Conservation (phyloP, 176 grass and related monocot species). For the Saccharum officinarum region DNA sequence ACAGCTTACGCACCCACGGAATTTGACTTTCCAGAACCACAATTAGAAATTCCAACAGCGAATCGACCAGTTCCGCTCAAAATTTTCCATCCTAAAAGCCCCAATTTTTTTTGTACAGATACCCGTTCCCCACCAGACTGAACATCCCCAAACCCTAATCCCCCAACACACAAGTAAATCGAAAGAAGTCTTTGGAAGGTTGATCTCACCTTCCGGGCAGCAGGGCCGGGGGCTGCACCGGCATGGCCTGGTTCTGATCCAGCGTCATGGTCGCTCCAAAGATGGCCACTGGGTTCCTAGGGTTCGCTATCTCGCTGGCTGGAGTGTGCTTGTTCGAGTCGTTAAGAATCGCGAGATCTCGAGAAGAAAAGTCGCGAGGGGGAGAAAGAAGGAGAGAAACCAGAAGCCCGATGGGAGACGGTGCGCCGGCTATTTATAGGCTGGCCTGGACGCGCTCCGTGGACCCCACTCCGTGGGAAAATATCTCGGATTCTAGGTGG, state of each 20-base stretch:
- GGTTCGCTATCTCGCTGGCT: not conserved
- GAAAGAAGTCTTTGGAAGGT: not conserved
- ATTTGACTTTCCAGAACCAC: not conserved
- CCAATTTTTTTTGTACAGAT: not conserved
- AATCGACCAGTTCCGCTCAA: not conserved
- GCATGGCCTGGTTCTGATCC: conserved; percentile 27
- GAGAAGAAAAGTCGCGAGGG: not conserved
- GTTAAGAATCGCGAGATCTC: not conserved
- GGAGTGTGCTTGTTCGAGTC: not conserved
- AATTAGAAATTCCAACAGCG: not conserved
- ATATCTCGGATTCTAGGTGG: conserved; percentile 25
- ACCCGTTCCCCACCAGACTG: not conserved
- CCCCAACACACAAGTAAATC: not conserved
- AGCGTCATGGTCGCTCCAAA: conserved; percentile 39
- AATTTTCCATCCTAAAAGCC: not conserved
- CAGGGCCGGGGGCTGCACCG: conserved; percentile 22
- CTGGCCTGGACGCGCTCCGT: not conserved
- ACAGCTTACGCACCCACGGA: no score
- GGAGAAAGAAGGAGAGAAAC: not conserved
- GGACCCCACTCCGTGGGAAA: conserved; percentile 16
- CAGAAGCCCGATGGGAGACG: not conserved
- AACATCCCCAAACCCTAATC: not conserved
- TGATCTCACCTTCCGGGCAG: conserved; percentile 52
- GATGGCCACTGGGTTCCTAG: not conserved
- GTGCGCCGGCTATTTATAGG: conserved; percentile 9